phyloP scores from a whole-genome alignment of 1,284 basidiomycete species.

The Austroboletus novae-zelandiae region DNA sequence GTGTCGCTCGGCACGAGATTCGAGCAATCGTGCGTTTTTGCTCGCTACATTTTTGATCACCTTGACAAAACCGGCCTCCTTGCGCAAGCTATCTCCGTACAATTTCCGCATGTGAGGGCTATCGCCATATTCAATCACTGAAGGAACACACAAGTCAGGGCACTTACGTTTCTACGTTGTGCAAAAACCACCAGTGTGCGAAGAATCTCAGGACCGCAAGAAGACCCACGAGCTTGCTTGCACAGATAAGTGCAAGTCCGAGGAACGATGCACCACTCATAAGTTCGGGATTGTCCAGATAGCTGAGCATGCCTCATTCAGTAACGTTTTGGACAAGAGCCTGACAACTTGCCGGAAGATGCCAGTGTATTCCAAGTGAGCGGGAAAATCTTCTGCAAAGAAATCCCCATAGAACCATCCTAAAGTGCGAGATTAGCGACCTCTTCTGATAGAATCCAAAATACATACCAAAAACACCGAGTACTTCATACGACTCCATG shows the following conservation, averaged over 20 bases:
- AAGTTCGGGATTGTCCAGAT: constrained; percentile 89
- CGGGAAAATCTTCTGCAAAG: constrained; percentile 92
- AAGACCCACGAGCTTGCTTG: constrained; percentile 80
- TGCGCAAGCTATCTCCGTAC: constrained; percentile 89
- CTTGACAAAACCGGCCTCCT: constrained; percentile 95
- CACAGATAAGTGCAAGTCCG: constrained; percentile 87
- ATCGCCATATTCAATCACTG: neutral
- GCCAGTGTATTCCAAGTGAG: constrained; percentile 91
- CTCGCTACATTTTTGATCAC: constrained; percentile 90
- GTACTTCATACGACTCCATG: constrained; percentile 85
- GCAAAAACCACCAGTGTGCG: constrained; percentile 90
- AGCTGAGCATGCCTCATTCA: constrained; percentile 16
- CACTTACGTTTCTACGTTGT: constrained; percentile 81
- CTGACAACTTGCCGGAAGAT: constrained; percentile 73
- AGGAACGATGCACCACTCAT: constrained; percentile 97
- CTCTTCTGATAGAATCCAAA: neutral
- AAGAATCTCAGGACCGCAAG: constrained; percentile 86
- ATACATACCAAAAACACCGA: constrained; percentile 81
- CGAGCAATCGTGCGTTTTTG: constrained; percentile 72
- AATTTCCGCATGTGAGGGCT: constrained; percentile 97
- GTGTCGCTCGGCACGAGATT: constrained; percentile 65
- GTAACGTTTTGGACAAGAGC: neutral
- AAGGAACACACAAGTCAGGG: neutral
- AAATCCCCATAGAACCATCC: constrained; percentile 99
- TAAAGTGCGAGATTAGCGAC: constrained; percentile 29